Conservation (phyloP, 208 protist species). For the Novymonas esmeraldas region DNA sequence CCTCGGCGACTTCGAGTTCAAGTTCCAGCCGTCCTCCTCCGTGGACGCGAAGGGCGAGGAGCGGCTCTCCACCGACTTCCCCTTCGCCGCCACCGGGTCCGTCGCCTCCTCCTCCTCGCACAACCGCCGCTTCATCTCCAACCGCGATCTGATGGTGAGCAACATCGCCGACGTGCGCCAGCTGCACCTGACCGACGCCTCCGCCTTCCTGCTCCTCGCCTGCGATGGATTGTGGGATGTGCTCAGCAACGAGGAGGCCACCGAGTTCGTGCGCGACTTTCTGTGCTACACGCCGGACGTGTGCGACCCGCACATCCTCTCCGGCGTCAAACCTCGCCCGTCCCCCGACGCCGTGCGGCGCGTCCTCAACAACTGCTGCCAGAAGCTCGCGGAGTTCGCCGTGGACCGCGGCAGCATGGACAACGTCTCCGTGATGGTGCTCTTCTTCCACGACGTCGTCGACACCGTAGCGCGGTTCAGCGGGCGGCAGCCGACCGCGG, state of each 20-base stretch:
- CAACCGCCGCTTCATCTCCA: conserved; percentile 30
- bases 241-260: conserved; percentile 83
- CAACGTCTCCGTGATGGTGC: conserved; percentile 77
- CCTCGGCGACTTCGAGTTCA: conserved; percentile 93
- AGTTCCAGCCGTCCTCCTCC: conserved; percentile 51
- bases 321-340: conserved; percentile 42
- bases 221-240: conserved; percentile 93
- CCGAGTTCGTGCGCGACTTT: conserved; percentile 78
- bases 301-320: conserved; percentile 33
- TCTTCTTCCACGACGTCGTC: conserved; percentile 85
- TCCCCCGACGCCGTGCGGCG: conserved; percentile 48
- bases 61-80: conserved; percentile 17
- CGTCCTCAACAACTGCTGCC: conserved; percentile 73
- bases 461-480: conserved; percentile 64
- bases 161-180: conserved; percentile 81
- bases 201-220: conserved; percentile 77
- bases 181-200: conserved; percentile 73
- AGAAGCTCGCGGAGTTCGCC: conserved; percentile 83
- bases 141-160: conserved; percentile 73
- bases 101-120: conserved; percentile 5
- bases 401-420: conserved; percentile 82
- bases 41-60: conserved; percentile 30
- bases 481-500: conserved; percentile 1
- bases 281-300: conserved; percentile 77
- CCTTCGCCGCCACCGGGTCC: conserved; percentile 13